Evolutionary conservation across 495 filamentous ascomycete genomes (phyloP).

Genomic region (Daldinia bambusicola): DNA sequence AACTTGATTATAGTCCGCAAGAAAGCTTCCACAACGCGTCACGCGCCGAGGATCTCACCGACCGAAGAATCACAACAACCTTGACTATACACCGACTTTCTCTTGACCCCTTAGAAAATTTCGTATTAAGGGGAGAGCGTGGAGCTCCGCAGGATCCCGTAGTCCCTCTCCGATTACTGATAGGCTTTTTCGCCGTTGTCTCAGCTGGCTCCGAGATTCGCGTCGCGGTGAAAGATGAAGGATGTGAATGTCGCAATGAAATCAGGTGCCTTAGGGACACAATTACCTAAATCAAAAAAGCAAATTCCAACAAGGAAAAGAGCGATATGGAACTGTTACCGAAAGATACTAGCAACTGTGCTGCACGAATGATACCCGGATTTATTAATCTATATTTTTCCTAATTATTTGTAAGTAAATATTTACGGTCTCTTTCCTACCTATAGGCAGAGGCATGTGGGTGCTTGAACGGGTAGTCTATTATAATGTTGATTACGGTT

Average conservation of each 20-base stretch:
- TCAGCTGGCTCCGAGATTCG: not conserved
- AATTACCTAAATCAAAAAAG: not conserved
- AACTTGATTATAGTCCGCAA: constrained; percentile 45
- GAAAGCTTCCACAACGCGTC: constrained; percentile 56
- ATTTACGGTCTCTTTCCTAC: not conserved
- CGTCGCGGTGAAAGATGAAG: not conserved
- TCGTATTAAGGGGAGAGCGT: constrained; percentile 51
- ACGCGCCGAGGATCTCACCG: constrained; percentile 51
- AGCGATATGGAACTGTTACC: not conserved
- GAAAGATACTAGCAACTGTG: not conserved
- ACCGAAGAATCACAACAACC: constrained; percentile 61
- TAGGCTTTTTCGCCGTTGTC: not conserved
- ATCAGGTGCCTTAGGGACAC: not conserved
- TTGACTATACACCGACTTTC: constrained; percentile 57
- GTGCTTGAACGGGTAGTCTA: not conserved
- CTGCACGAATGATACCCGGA: not conserved
- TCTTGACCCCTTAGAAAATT: constrained; percentile 39
- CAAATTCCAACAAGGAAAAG: not conserved
- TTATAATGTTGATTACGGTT: not conserved
- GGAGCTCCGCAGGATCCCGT: constrained; percentile 47
- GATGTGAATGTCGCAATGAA: not conserved
- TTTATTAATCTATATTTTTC: not conserved
- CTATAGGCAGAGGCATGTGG: not conserved
- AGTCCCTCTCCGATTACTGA: not conserved
- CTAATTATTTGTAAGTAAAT: not conserved